phyloP scores from a whole-genome alignment of 148 eudicot genomes.

The Chenopodium formosanum region DNA sequence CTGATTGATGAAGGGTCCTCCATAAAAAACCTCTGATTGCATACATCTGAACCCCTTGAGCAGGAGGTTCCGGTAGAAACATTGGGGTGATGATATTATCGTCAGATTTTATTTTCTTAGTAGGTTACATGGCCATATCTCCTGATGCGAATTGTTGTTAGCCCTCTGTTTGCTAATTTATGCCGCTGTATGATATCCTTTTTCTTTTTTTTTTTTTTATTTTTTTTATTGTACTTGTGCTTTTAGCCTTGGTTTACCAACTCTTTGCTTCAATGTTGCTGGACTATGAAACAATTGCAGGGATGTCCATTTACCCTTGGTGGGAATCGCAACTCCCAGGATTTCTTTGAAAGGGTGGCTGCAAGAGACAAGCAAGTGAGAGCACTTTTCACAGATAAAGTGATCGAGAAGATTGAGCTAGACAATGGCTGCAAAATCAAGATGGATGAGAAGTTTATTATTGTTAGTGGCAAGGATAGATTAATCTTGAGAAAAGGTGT shows the following conservation, averaged over 20 bases:
- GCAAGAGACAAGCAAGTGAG: constrained; percentile 84
- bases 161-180: background rate
- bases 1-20: background rate
- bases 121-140: background rate
- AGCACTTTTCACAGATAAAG: constrained; percentile 81
- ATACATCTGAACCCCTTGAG: background rate
- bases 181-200: background rate
- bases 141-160: background rate
- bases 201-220: background rate
- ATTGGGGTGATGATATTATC: background rate
- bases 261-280: constrained; percentile 16
- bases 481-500: constrained; percentile 83
- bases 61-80: background rate
- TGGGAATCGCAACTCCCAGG: constrained; percentile 93
- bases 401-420: constrained; percentile 68
- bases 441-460: constrained; percentile 90
- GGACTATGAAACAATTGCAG: constrained; percentile 44
- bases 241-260: background rate
- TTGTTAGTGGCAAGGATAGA: constrained; percentile 96
- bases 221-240: background rate
- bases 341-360: constrained; percentile 90
- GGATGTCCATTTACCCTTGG: constrained; percentile 99
- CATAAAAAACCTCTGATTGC: background rate
- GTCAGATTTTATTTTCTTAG: background rate
- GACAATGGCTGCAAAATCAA: constrained; percentile 93